Base-by-base conservation (phyloP, 129 eudicot genomes). In the Rutidosis leptorrhynchoides region DNA sequence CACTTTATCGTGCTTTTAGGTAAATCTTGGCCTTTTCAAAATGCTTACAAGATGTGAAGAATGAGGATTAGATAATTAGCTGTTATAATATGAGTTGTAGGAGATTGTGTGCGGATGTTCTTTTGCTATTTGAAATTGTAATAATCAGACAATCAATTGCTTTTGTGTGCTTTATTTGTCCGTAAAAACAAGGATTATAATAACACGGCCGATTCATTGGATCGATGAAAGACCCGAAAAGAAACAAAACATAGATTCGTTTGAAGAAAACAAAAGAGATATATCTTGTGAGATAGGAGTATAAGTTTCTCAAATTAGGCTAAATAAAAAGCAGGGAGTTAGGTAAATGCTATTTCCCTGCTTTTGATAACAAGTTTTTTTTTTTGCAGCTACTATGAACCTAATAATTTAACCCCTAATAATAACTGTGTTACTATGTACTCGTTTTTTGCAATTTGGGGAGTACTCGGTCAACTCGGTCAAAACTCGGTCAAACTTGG, bases 1-100 rank as follows among this genome's bases (percentile, higher is more conserved):
- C 96, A 54, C 93, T 89, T 28, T 89, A 89, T 69, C 89, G 90
- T 62, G 94, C 96, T 32, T 89, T 89, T 75, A 83, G 94, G 96
- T 85, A 85, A 62, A 15, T 27, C 19, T 19, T 37, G 12, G n/a
- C 17, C 45, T 17, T 28, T 40, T 3, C 4, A 29, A 67, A 12
- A 29, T 65, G 57, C 16, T 9, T 14, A 14, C 48, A 19, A 22
- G 43, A 22, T 23, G 3, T 16, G 52, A 4, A 17, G 42, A 21
- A 22, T 21, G 23, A 20, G 6, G 3, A 37, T 14, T 20, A 37
- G 23, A 49, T 17, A 5, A 4, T 48, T n/a, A 49, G 16, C 16
- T 37, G 45, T 37, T 2, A 17, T 48, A 16, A 17, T n/a, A 1
- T n/a, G 55, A 14, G 11, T 10, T 49, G 55, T 15, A n/a, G 54